Base-by-base conservation (phyloP, 2,329 filamentous ascomycete species). In the Pleurostoma richardsiae region DNA sequence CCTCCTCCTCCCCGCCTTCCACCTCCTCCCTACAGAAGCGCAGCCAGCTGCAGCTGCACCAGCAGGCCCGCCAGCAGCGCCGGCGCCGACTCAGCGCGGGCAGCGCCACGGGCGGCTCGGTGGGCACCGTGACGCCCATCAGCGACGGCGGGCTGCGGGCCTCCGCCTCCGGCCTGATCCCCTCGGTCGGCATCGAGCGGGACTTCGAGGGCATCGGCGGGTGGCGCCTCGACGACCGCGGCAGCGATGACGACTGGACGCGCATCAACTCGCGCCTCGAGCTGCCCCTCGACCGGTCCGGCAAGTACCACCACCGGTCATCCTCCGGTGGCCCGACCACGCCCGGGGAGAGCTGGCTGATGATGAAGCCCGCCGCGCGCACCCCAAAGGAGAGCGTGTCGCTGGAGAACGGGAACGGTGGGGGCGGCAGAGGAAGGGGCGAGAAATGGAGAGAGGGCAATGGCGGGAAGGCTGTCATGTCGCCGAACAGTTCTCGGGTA, bases 161-260 rank as follows among this genome's bases (percentile, higher is more conserved):
- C 48, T 27, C 56, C 55, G 61, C 60, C 2, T 45, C 47, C 30
- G 48, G 47, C 8, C 55, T 79, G 11, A 63, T 70, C 10, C 70
- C 74, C 6, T 75, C 70, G 49, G 60, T 76, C 31, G 77, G 77
- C 0, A 62, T 76, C 4, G 72, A 76, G 45, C 66, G 79, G 30
- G 79, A 83, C 56, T 83, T 75, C 52, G 79, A 83, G 53, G 79
- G 79, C 6, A 61, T 83, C 2, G 79, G 79, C 19, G 79, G 79
- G 3, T 83, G 79, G 77, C 66, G 77, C 42, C 52, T 80, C 52
- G 72, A 77, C 29, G 65, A 73, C 38, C 56, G 59, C 36, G 64
- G 66, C 10, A 19, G 19, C 19, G 65, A 68, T 31, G 61, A 54
- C 4, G 54, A 68, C 30, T 79, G 76, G 76, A 72, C 70, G 19